phyloP scores from a whole-genome alignment of 73 alveolate genomes.

The Tetrahymena thermophila region DNA sequence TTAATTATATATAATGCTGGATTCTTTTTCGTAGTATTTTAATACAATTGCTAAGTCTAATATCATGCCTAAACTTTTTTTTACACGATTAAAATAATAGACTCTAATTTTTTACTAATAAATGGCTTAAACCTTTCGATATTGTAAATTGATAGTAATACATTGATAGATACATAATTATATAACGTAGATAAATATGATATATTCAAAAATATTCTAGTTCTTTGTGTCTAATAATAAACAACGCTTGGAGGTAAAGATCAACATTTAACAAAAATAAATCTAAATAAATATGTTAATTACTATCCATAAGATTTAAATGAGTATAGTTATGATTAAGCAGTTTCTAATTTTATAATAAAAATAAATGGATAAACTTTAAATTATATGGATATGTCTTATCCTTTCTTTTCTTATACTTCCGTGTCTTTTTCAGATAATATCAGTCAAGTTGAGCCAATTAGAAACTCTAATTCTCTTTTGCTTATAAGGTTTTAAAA shows the following conservation, averaged over 20 bases:
- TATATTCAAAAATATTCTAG: neutral
- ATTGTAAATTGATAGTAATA: too few species aligned
- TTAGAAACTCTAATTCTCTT: neutral
- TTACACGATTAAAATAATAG: neutral
- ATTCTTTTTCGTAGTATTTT: neutral
- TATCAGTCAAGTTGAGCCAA: neutral
- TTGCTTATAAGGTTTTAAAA: neutral
- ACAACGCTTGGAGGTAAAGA: neutral
- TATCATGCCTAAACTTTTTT: too few species aligned
- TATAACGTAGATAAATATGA: too few species aligned
- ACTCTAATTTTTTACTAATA: too few species aligned
- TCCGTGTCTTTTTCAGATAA: neutral
- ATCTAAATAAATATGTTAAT: neutral
- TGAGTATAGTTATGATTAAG: neutral
- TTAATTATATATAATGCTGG: neutral
- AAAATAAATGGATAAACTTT: neutral
- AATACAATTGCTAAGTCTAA: neutral
- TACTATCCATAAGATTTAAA: neutral
- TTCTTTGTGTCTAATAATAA: too few species aligned
- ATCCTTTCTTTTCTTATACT: neutral
- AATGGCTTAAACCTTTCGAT: too few species aligned
- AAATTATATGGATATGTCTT: neutral
- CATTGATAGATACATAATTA: too few species aligned
- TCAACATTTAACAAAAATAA: neutral
- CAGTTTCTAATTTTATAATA: neutral